Evolutionary conservation across 1,139 yeast species (phyloP), one percentile per base, ranked within the genome.

Genomic region (Hyphopichia wangnamkhiaoensis): DNA sequence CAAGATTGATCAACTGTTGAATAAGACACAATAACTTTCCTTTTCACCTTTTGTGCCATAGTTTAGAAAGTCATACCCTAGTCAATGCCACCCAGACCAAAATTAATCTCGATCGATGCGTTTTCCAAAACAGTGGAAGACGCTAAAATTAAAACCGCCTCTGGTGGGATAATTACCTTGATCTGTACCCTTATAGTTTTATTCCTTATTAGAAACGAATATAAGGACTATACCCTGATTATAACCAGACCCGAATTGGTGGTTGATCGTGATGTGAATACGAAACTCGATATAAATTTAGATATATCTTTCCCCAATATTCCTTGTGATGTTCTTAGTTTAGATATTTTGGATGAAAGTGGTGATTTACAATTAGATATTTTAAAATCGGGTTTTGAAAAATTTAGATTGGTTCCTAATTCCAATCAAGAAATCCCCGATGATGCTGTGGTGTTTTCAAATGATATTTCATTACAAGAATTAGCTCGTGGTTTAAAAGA

Each of bases 81-180:
- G n/a, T n/a, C 44, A 32, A 62, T 62, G 68, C 50, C 61, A 28
- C 50, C 66, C 5, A 71, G 67, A 49, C 78, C 80, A 17, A 68
- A 69, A 44, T 68, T 88, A 47, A 68, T 86, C 40, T 78, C 83
- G 31, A 71, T 86, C 45, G 98, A 93, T 63, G 96, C 95, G 10
- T 93, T 93, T 63, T 82, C 96, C 25, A 91, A 90, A 63, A 89
- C 98, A 5, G 91, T 88, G 33, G 98, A 91, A 53, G 98, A 93
- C 60, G 95, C 96, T 5, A 76, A 88, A 41, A 80, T 93, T 44
- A 81, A 86, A 49, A 93, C 98, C 2, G 75, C 91, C 3, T 76
- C 93, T 5, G 98, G 98, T 37, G 98, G 97, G 2, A 55, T 89
- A 29, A 87, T 93, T 51, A 90, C 98, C 6, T 59, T 93, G 35